Percentiles rank a stretch among this genome's conserved stretches.
phyloP scores from a whole-genome alignment of 1,284 basidiomycete genomes.

The Sparassis latifolia region DNA sequence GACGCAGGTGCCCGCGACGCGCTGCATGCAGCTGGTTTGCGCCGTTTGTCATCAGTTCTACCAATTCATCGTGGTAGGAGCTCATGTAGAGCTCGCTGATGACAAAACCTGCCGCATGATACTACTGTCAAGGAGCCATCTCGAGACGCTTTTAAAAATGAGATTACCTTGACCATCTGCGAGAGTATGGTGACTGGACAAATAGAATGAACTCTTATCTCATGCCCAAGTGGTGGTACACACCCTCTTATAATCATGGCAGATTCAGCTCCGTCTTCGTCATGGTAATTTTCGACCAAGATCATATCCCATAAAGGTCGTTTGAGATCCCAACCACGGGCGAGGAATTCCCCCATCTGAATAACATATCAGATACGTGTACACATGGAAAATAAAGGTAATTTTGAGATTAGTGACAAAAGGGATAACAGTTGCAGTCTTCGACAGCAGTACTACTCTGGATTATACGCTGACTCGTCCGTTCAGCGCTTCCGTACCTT shows the following conservation, averaged over 20 bases:
- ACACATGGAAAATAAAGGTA: no score
- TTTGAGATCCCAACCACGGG: slow-evolving; percentile 24
- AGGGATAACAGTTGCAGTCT: no score
- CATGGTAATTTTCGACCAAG: slow-evolving; percentile 23
- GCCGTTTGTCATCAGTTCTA: slow-evolving; percentile 13
- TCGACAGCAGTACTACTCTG: no score
- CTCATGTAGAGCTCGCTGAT: slow-evolving; percentile 26
- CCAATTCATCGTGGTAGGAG: slow-evolving; percentile 21
- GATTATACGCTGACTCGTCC: no score
- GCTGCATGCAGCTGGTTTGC: slow-evolving; percentile 12
- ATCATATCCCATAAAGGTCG: slow-evolving; percentile 24
- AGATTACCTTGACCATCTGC: slow-evolving; percentile 21
- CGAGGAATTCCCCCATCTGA: slow-evolving; percentile 24
- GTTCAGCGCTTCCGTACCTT: no score
- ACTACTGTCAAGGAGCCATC: neutral
- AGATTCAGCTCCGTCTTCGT: slow-evolving; percentile 21
- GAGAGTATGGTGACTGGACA: slow-evolving; percentile 19
- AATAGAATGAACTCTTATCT: neutral
- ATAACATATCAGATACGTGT: no score
- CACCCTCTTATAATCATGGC: slow-evolving; percentile 23
- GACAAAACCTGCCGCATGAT: slow-evolving; percentile 16
- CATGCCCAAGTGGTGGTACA: no score
- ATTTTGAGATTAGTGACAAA: no score
- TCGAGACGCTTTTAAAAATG: neutral
- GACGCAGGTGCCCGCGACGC: slow-evolving; percentile 15